Percentiles rank a stretch among this genome's conserved stretches.
Conservation (phyloP, 2,329 filamentous ascomycete species). For the Tolypocladium tropicale region DNA sequence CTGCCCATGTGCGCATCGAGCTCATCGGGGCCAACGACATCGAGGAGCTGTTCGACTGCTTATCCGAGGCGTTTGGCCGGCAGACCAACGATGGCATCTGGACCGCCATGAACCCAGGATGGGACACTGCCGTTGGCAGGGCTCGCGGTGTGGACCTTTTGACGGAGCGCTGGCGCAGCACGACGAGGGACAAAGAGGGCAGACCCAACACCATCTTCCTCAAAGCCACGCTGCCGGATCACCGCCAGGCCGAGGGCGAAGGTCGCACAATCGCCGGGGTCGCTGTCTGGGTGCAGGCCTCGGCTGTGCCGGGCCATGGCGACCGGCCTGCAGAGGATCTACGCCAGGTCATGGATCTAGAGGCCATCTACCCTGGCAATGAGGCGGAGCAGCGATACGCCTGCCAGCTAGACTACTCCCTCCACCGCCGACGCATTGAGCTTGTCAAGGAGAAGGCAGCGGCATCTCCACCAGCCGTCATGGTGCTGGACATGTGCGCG, state of each 20-base stretch:
- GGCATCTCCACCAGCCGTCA: conserved; percentile 30
- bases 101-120: conserved; percentile 40
- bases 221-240: conserved; percentile 36
- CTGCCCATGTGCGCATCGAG: neutral
- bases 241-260: neutral
- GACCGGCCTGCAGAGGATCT: conserved; percentile 25
- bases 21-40: conserved; percentile 17
- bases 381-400: conserved; percentile 34
- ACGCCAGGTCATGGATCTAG: conserved; percentile 16
- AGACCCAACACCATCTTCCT: conserved; percentile 36
- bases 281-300: conserved; percentile 45
- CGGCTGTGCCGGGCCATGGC: conserved; percentile 36
- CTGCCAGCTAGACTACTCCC: conserved; percentile 27
- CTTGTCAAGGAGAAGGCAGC: conserved; percentile 28
- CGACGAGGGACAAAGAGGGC: conserved; percentile 30
- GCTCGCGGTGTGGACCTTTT: conserved; percentile 24
- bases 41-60: conserved; percentile 12
- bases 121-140: conserved; percentile 38
- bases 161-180: conserved; percentile 27
- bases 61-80: conserved; percentile 31
- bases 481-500: conserved; percentile 39
- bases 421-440: conserved; percentile 32
- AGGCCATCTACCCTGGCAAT: conserved; percentile 30
- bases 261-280: conserved; percentile 34
- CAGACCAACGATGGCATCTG: conserved; percentile 42